These are phyloP conservation scores for Exophiala aquamarina DNA, from an alignment of 2,329 filamentous ascomycete genomes.

Conservation along the genomic window DNA sequence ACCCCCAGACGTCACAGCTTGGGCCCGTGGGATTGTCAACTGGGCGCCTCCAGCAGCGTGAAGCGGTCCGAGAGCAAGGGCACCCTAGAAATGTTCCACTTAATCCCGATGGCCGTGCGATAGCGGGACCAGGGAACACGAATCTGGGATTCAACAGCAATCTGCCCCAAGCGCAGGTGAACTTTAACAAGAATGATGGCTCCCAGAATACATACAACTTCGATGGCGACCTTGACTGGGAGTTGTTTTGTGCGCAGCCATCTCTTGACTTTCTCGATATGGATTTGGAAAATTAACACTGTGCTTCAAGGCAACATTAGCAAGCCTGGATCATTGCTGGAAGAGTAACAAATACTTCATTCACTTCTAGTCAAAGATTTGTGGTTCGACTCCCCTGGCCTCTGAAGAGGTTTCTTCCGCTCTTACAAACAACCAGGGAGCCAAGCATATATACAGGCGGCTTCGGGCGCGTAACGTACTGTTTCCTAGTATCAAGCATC, in stretches of 20 bases:
- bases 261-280: background rate
- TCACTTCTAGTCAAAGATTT: too few species aligned
- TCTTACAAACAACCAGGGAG: too few species aligned
- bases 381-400: too few species aligned
- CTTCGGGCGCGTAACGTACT: too few species aligned
- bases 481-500: too few species aligned
- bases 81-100: background rate
- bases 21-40: background rate
- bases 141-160: background rate
- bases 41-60: background rate
- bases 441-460: too few species aligned
- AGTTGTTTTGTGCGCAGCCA: constrained; percentile 1
- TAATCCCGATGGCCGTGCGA: background rate
- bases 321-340: too few species aligned
- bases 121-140: background rate
- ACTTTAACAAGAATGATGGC: background rate
- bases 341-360: too few species aligned
- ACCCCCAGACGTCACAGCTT: background rate
- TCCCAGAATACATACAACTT: background rate
- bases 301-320: too few species aligned
- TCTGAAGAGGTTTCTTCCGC: too few species aligned
- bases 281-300: too few species aligned
- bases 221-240: constrained; percentile 1
- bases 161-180: background rate
- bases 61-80: background rate